Evolutionary conservation across 2,329 filamentous ascomycete genomes (phyloP), one percentile per base, ranked within the genome.

Genomic region (Macrophomina pseudophaseolina): DNA sequence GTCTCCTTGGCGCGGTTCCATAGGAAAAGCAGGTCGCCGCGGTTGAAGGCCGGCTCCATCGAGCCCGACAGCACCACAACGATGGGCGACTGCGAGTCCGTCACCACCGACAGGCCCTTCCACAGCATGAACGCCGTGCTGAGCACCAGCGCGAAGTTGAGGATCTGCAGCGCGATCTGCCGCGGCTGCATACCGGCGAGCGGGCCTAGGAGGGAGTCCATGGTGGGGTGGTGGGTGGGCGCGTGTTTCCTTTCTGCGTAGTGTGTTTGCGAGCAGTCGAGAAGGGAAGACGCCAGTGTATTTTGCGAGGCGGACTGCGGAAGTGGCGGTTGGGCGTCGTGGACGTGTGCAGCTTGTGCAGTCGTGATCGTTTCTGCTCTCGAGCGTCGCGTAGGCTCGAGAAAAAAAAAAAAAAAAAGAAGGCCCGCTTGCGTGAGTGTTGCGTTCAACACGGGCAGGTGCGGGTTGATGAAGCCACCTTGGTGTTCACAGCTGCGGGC

Each of bases 101-200:
- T 88, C 70, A 88, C 82, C 35, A 97, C 87, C 8, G 90, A 94
- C 68, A 97, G 88, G 9, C 91, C 92, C 80, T 97, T 97, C 93
- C 82, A 85, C 59, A 97, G 88, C 93, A 97, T 97, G 77, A 97
- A 97, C 1, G 94, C 93, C 1, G 92, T 95, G 9, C 91, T 93
- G 60, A 97, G 87, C 69, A 97, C 92, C 70, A 97, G 88, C 66
- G 90, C 93, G 79, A 97, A 97, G 82, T 96, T 97, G 76, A 97
- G 88, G 71, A 94, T 80, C 84, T 97, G 93, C 58, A 88, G 85
- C 73, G 93, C 89, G 65, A 91, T 86, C 78, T 96, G 92, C 79
- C 93, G 90, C 71, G 92, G 90, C 79, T 92, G 93, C 75, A 87
- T 82, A 64, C 81, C 80, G 68, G 84, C 82, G 70, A 96, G 83